Conservation (phyloP, 257 asterid species). For the Osmanthus fragrans region DNA sequence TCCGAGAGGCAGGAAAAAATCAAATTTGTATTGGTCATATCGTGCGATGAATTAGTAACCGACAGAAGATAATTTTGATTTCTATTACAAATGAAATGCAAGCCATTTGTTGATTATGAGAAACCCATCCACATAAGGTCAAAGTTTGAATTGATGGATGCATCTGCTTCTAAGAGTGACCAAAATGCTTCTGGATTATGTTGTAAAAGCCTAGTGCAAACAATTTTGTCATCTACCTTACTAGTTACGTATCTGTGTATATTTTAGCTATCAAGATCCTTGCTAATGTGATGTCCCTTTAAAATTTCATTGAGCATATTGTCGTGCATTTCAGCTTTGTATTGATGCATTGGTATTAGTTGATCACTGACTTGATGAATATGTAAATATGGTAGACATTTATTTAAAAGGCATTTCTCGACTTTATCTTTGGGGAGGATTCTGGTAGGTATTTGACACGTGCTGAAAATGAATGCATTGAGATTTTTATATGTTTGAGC, state of each 20-base stretch:
- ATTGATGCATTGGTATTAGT: slow-evolving; percentile 4
- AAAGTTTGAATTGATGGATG: slow-evolving; percentile 10
- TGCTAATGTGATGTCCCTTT: slow-evolving; percentile 25
- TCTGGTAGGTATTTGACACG: background rate
- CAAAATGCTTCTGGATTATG: slow-evolving; percentile 20
- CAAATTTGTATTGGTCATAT: slow-evolving; percentile 27
- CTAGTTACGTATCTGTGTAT: slow-evolving; percentile 36
- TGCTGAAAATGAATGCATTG: background rate
- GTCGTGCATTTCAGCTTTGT: slow-evolving; percentile 24
- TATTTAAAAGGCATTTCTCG: background rate
- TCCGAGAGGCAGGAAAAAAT: slow-evolving; percentile 17
- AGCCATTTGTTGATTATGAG: slow-evolving; percentile 12
- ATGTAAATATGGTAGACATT: slow-evolving; percentile 21
- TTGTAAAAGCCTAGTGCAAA: slow-evolving; percentile 29
- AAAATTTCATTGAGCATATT: slow-evolving; percentile 21
- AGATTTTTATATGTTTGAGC: background rate
- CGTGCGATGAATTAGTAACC: slow-evolving; percentile 21
- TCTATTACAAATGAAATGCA: background rate
- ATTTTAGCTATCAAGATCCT: slow-evolving; percentile 34
- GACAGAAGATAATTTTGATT: slow-evolving; percentile 16
- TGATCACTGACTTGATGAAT: slow-evolving; percentile 23
- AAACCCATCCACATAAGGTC: slow-evolving; percentile 1
- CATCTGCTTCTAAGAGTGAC: slow-evolving; percentile 30
- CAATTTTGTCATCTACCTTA: slow-evolving; percentile 22
- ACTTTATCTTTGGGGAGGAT: background rate